These are phyloP conservation scores for Crucihimalaya himalaica DNA, from an alignment of 345 rosid genomes.

Conservation along the genomic window DNA sequence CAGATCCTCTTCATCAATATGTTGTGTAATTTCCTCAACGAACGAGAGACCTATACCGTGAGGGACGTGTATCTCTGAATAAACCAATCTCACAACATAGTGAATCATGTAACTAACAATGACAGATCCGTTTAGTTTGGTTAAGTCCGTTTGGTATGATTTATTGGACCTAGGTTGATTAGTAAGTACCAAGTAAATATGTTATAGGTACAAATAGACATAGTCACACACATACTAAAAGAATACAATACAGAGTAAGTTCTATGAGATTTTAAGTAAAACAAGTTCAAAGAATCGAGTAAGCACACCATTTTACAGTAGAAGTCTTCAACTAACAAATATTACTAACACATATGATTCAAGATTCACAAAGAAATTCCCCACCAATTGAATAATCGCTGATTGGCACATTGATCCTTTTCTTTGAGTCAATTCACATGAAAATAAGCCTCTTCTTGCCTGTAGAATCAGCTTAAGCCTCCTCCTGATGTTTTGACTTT, in stretches of 20 bases:
- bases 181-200: conserved; percentile 3
- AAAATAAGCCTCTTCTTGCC: conserved; percentile 9
- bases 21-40: neutral
- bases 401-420: conserved; percentile 12
- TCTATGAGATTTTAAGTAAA: neutral
- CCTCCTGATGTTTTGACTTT: conserved; percentile 3
- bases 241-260: conserved; percentile 28
- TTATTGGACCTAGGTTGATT: neutral
- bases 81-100: conserved; percentile 66
- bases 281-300: conserved; percentile 36
- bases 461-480: conserved; percentile 26
- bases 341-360: conserved; percentile 12
- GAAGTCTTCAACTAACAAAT: conserved; percentile 23
- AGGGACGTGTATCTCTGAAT: conserved; percentile 56
- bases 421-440: conserved; percentile 11
- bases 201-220: conserved; percentile 9
- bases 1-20: neutral
- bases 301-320: conserved; percentile 31
- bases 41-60: neutral
- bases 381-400: conserved; percentile 13
- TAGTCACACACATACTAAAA: conserved; percentile 10
- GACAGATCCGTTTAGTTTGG: neutral
- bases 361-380: conserved; percentile 24
- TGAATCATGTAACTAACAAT: conserved; percentile 16
- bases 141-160: neutral